Base-by-base conservation (phyloP, 2,329 filamentous ascomycete species). In the Aspergillus udagawae region DNA sequence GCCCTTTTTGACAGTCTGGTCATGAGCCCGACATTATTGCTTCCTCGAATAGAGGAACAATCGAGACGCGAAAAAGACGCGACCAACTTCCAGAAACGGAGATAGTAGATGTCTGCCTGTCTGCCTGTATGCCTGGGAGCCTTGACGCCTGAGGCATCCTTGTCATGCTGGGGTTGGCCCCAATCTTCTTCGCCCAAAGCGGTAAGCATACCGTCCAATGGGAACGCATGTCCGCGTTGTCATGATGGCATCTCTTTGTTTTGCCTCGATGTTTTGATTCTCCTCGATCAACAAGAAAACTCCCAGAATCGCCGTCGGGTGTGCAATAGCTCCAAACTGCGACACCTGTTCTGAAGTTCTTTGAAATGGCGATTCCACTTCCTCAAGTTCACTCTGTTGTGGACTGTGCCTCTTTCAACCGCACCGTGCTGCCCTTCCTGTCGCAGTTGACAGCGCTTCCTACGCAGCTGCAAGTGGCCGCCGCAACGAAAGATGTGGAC, bases 381-480 rank as follows among this genome's bases (percentile, higher is more conserved):
- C 91, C 92, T 5, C 74, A 81, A n/a, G 77, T 96, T 63, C 83
- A 84, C 62, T 82, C 84, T 41, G 78, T 94, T 12, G 77, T 82
- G 62, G 91, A 96, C 63, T 93, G 89, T 73, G 85, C 88, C 64
- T 86, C 92, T 73, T 95, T 86, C 74, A 78, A 81, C 63, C 84
- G 85, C 67, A 90, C 89, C 0, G 87, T 96, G 63, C 79, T 85
- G 63, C 92, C 92, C 9, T 96, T 85, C 73, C 69, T 91, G 49
- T 79, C 83, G 9, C 87, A 92, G 73, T 79, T 92, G 56, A 83
- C 83, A 70, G 80, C 85, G 66, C 82, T 96, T 32, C 90, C 91
- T 10, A 78, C 82, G 56, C 84, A 85, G 63, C 70, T 90, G 53
- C 71, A 85, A 60, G 82, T 84, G 52, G 83, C 83, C 63, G 78